Base-by-base conservation (phyloP, 1,284 basidiomycete genomes). In the Cryptococcus jaspeensis region DNA sequence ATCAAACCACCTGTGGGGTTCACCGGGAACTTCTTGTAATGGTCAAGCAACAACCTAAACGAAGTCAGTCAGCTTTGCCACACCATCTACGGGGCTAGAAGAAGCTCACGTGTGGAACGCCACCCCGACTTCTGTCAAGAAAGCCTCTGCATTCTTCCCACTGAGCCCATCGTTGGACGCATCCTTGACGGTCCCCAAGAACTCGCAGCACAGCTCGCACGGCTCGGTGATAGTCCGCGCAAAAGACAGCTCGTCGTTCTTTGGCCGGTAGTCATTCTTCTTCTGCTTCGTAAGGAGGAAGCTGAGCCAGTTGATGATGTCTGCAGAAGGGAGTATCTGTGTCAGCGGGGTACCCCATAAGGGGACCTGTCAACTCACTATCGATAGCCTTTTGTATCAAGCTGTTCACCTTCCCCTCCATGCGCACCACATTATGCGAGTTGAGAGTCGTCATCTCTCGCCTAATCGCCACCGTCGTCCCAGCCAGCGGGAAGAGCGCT, bases 1-100 rank as follows among this genome's bases (percentile, higher is more conserved):
- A 99, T 96, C 50, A 99, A 81, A 5, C 95, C 96, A 47, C 96
- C 96, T 0, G 93, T 92, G 0, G 93, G 93, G 67, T 89, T 97
- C 54, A 99, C 92, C 1, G 92, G 90, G 80, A 95, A 99, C 78
- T 92, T 98, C 71, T 90, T 89, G 55, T 98, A 81, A 73, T 99
- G 96, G 50, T 99, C 96, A 25, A 99, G 83, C 15, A 99, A 82
- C 13, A 96, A 81, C 55, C 94, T 95, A 60, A 15, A 4, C 13
- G 4, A 2, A 22, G 25, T 57, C 41, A 46, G 22, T 42, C 25
- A 16, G 16, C 15, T 37, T 25, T 22, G 32, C 32, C 28, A 18
- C n/a, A n/a, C n/a, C n/a, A n/a, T n/a, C n/a, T n/a, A n/a, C n/a
- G n/a, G n/a, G 15, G 25, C 8, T 22, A 22, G 28, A 28, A 8